phyloP scores from a whole-genome alignment of 164 flowering plant genomes.

The Aristolochia fimbriata region DNA sequence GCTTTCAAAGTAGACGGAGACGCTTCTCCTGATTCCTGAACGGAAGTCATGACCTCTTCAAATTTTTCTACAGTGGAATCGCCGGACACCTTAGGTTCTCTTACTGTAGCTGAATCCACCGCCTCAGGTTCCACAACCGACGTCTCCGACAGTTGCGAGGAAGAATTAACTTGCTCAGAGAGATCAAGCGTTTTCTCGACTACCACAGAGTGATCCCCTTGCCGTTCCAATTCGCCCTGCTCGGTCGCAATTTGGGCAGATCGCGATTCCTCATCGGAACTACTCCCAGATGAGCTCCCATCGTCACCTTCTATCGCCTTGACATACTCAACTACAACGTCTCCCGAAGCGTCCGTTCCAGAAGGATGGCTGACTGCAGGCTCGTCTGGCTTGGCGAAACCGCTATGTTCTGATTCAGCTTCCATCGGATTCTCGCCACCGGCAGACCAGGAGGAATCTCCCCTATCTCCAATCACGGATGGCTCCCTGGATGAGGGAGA shows the following conservation, averaged over 20 bases:
- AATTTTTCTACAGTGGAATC: no score
- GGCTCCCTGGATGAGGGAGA: conserved; percentile 1
- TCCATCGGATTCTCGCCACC: no score
- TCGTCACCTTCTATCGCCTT: not conserved
- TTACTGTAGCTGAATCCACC: not conserved
- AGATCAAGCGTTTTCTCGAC: not conserved
- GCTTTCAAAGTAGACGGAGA: no score
- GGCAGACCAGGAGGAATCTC: not conserved
- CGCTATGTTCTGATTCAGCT: not conserved
- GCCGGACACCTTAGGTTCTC: no score
- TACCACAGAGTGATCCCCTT: not conserved
- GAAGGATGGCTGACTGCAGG: no score
- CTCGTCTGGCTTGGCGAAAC: no score
- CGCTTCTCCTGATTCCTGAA: no score
- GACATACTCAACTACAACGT: not conserved
- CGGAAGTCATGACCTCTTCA: no score
- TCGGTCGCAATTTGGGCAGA: not conserved
- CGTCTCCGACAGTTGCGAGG: not conserved
- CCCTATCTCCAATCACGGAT: not conserved
- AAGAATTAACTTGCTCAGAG: not conserved
- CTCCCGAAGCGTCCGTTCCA: not conserved
- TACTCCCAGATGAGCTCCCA: not conserved
- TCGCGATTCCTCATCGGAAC: not conserved
- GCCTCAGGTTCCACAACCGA: not conserved
- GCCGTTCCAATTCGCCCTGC: not conserved